Evolutionary conservation across 2,329 filamentous ascomycete genomes (phyloP).

Genomic region (Beauveria pseudobassiana): DNA sequence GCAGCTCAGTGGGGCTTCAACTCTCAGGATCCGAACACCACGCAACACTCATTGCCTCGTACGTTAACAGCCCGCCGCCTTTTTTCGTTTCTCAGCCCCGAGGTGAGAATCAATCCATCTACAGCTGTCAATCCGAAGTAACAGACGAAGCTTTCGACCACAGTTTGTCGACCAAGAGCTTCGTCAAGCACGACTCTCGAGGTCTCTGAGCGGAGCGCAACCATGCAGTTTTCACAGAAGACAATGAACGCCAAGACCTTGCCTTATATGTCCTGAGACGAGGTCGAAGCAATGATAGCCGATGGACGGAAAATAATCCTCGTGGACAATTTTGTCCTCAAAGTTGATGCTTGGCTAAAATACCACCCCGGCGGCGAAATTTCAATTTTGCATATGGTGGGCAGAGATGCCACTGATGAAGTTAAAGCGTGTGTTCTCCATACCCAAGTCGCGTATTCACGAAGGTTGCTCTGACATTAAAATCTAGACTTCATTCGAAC

Average conservation of each 20-base stretch:
- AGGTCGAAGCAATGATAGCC: conserved; percentile 71
- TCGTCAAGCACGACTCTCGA: background rate
- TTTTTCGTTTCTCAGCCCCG: background rate
- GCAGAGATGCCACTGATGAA: conserved; percentile 89
- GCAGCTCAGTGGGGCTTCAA: background rate
- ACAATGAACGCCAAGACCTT: background rate
- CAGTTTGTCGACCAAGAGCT: background rate
- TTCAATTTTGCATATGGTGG: conserved; percentile 87
- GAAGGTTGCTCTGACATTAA: conserved; percentile 12
- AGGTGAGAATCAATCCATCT: background rate
- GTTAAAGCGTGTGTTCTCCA: conserved; percentile 65
- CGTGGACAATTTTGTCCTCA: conserved; percentile 71
- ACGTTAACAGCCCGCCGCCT: background rate
- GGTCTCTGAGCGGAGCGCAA: background rate
- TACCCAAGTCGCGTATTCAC: background rate
- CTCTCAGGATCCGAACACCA: background rate
- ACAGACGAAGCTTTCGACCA: background rate
- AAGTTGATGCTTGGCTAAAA: conserved; percentile 78
- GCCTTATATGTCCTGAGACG: conserved; percentile 5
- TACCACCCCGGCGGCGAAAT: conserved; percentile 92
- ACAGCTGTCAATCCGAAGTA: background rate
- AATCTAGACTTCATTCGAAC: conserved; percentile 68
- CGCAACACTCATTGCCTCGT: background rate
- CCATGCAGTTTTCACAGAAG: background rate
- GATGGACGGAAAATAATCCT: conserved; percentile 75